Evolutionary conservation across 2,329 filamentous ascomycete species (phyloP).

Genomic region (Penicillium sp.): DNA sequence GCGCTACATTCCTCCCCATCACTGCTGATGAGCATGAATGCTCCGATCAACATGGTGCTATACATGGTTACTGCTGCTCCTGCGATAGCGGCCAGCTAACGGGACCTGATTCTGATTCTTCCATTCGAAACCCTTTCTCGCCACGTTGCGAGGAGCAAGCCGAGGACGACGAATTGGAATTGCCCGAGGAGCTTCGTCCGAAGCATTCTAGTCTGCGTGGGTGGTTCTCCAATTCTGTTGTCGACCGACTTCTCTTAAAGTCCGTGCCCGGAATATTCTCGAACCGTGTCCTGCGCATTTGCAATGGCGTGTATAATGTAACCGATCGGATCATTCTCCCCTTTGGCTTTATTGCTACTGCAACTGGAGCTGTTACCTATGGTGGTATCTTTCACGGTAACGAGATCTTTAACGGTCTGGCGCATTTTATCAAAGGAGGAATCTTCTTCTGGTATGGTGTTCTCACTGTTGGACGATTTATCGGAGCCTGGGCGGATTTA

Average conservation of each 20-base stretch:
- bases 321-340: constrained; percentile 76
- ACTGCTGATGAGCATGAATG: constrained; percentile 53
- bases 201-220: constrained; percentile 36
- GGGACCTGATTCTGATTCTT: constrained; percentile 66
- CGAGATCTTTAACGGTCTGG: constrained; percentile 77
- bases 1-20: constrained; percentile 62
- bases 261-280: constrained; percentile 59
- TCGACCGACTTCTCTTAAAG: constrained; percentile 54
- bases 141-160: constrained; percentile 50
- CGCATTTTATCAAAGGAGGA: constrained; percentile 91
- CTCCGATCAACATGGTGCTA: constrained; percentile 38
- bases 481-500: constrained; percentile 83
- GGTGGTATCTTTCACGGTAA: constrained; percentile 76
- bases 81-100: constrained; percentile 74
- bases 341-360: constrained; percentile 73
- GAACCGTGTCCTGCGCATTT: constrained; percentile 55
- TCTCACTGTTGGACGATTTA: constrained; percentile 83
- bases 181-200: constrained; percentile 45
- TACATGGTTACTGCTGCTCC: constrained; percentile 58
- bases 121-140: constrained; percentile 66
- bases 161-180: constrained; percentile 53
- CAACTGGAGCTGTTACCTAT: constrained; percentile 72
- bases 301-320: constrained; percentile 63
- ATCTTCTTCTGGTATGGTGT: constrained; percentile 94
- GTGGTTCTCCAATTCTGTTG: constrained; percentile 48